These are phyloP conservation scores for Hippophae rhamnoides DNA, from an alignment of 306 rosid species.

Conservation along the genomic window DNA sequence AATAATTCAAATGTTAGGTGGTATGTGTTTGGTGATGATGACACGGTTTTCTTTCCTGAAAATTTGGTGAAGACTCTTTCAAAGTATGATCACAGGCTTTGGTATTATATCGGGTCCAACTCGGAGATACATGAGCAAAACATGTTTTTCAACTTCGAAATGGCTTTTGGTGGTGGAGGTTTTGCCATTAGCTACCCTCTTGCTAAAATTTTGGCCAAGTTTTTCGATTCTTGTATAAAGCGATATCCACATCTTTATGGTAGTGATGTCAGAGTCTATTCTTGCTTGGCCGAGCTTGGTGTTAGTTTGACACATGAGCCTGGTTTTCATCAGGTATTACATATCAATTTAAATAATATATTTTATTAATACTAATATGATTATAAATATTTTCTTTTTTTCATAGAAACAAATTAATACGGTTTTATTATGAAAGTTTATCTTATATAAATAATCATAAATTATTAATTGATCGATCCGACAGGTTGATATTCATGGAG, in stretches of 20 bases:
- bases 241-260: slow-evolving; percentile 88
- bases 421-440: too few relatives aligned
- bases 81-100: slow-evolving; percentile 61
- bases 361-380: too few relatives aligned
- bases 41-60: slow-evolving; percentile 70
- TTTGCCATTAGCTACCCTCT: slow-evolving; percentile 70
- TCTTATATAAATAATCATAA: too few relatives aligned
- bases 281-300: slow-evolving; percentile 86
- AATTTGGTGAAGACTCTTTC: slow-evolving; percentile 73
- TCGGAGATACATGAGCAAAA: slow-evolving; percentile 69
- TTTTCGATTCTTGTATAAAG: slow-evolving; percentile 68
- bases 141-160: slow-evolving; percentile 46
- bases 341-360: background rate
- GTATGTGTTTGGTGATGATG: slow-evolving; percentile 93
- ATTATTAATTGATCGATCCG: slow-evolving; percentile 6
- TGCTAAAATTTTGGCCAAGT: slow-evolving; percentile 48
- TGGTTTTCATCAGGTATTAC: slow-evolving; percentile 76
- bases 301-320: slow-evolving; percentile 71
- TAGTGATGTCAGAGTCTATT: slow-evolving; percentile 63
- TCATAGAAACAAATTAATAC: too few relatives aligned
- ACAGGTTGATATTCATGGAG: slow-evolving; percentile 64
- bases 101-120: slow-evolving; percentile 83
- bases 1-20: slow-evolving; percentile 59
- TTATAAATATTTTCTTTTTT: background rate
- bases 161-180: slow-evolving; percentile 94